Base-by-base conservation (phyloP, 805 yeast genomes). In the Huiozyma sinensis region DNA sequence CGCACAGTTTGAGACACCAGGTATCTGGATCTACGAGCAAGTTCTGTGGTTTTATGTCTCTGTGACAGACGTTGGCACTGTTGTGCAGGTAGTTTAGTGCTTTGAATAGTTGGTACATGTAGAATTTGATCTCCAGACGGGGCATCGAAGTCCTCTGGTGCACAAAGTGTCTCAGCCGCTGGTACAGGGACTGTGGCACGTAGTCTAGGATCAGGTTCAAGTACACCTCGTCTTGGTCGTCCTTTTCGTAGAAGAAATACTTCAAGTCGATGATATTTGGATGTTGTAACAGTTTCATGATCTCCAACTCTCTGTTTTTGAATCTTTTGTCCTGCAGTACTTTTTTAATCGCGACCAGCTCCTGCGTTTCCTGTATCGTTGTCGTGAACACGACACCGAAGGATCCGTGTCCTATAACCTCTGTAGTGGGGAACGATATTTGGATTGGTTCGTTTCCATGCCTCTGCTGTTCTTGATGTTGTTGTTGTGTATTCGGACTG, bases 361-460 rank as follows among this genome's bases (percentile, higher is more conserved):
- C 84, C 47, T 83, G 79, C 24, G 83, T 72, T 12, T 90, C 88
- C 48, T 76, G 58, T 35, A 92, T 70, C 47, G 76, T 79, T 6
- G 95, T 87, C 53, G 86, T 92, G 61, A 87, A 88, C n/a, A 92
- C 98, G 32, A 88, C 89, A 2, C 98, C 98, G 68, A 92, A 92
- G n/a, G 97, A 89, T 8, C 98, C 98, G 64, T 86, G 94, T n/a
- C 98, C 98, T 36, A 90, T 92, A 73, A 89, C 88, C 52, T 85
- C 83, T 36, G 85, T 76, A 55, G 82, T 87, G 12, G 89, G 82
- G 66, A 85, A 87, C 40, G 80, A 77, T 44, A 90, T 75, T 42
- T 76, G 73, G 41, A 65, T 45, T 12, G 52, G 51, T 11, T 46
- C 46, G 1, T 38, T 39, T n/a, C 39, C 34, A 10, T 33, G 30